Evolutionary conservation across 2,329 filamentous ascomycete genomes (phyloP).

Genomic region (Conoideocrella luteorostrata): DNA sequence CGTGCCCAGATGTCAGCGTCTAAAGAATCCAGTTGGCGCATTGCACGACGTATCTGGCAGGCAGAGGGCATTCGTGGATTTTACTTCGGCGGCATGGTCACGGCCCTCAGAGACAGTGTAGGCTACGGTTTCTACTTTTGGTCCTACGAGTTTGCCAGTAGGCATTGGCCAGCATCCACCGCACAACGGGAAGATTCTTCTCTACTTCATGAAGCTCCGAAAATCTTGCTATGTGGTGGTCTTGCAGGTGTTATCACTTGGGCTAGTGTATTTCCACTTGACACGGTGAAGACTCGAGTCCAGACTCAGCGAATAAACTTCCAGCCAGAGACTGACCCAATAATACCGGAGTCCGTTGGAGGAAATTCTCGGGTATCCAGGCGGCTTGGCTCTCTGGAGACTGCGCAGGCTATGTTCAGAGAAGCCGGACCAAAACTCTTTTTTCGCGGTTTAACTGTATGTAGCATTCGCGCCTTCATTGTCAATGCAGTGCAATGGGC

Average conservation of each 20-base stretch:
- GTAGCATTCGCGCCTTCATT: conserved; percentile 78
- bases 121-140: conserved; percentile 99
- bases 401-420: conserved; percentile 61
- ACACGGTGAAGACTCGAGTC: conserved; percentile 88
- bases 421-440: conserved; percentile 57
- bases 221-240: conserved; percentile 75
- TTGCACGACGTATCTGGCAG: conserved; percentile 55
- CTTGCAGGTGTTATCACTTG: conserved; percentile 83
- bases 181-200: conserved; percentile 14
- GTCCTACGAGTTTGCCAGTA: conserved; percentile 75
- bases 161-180: conserved; percentile 41
- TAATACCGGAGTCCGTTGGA: not conserved
- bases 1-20: conserved; percentile 61
- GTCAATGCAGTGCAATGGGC: conserved; percentile 95
- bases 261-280: conserved; percentile 84
- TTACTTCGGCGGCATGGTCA: conserved; percentile 76
- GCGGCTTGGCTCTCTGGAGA: conserved; percentile 49
- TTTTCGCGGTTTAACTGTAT: conserved; percentile 70
- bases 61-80: conserved; percentile 59
- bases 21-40: conserved; percentile 51
- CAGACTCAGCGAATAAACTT: conserved; percentile 57
- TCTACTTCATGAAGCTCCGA: conserved; percentile 43
- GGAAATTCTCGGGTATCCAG: not conserved
- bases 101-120: conserved; percentile 74
- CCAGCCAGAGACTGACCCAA: not conserved